Evolutionary conservation across 2,329 filamentous ascomycete genomes (phyloP).

Genomic region (Aspergillus sp.): DNA sequence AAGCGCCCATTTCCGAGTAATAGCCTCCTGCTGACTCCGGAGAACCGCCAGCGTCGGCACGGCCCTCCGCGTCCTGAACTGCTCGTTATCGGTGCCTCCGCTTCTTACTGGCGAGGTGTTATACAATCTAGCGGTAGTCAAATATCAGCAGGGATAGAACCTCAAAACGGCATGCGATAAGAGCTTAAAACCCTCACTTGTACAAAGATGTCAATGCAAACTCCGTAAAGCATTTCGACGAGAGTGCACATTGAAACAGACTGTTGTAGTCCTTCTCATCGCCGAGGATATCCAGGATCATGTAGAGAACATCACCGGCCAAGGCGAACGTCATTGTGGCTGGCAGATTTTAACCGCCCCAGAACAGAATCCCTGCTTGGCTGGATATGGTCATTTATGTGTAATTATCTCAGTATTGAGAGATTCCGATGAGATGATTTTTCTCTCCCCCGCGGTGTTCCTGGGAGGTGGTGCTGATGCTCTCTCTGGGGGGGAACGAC

Average conservation of each 20-base stretch:
- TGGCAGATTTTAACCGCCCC: not conserved
- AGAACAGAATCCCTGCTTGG: not conserved
- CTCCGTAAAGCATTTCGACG: constrained; percentile 22
- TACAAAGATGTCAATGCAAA: constrained; percentile 25
- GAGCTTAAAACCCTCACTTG: constrained; percentile 17
- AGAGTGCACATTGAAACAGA: constrained; percentile 28
- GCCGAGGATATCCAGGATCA: constrained; percentile 26
- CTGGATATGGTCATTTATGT: not conserved
- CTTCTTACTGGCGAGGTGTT: constrained; percentile 47
- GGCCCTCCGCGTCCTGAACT: constrained; percentile 37
- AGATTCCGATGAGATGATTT: not conserved
- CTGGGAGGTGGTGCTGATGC: not conserved
- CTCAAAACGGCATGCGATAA: not conserved
- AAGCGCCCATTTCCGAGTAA: constrained; percentile 59
- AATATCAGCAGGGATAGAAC: constrained; percentile 2
- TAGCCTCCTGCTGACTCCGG: constrained; percentile 45
- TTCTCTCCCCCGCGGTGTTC: not conserved
- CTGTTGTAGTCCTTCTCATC: constrained; percentile 27
- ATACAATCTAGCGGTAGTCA: constrained; percentile 42
- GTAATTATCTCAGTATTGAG: not conserved
- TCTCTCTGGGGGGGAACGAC: not conserved
- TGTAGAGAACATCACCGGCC: constrained; percentile 26
- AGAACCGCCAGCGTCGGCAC: constrained; percentile 20
- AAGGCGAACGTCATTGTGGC: constrained; percentile 21
- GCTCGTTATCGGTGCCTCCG: constrained; percentile 45